A percentile compares a stretch with the other conserved stretches of the same genome.
Evolutionary conservation across 169 alveolate species (phyloP).

Genomic region (Cryptosporidium xiaoi): DNA sequence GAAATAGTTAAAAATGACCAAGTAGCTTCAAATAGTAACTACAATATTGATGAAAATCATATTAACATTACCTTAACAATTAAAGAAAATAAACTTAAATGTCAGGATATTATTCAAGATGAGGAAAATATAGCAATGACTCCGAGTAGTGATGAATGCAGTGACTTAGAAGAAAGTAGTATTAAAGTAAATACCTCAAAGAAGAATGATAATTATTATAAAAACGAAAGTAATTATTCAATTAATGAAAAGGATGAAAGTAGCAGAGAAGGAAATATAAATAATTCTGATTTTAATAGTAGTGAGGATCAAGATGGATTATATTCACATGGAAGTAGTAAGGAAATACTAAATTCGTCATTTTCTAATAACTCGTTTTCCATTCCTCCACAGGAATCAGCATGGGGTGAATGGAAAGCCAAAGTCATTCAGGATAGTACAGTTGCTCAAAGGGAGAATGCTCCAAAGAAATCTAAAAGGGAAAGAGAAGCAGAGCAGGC

Average conservation of each 20-base stretch:
- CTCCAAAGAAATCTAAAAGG: slow-evolving; percentile 85
- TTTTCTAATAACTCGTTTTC: slow-evolving; percentile 54
- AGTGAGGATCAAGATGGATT: slow-evolving; percentile 41
- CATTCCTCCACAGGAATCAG: slow-evolving; percentile 83
- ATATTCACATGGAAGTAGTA: background rate
- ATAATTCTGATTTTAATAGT: slow-evolving; percentile 23
- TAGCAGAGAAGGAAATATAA: background rate
- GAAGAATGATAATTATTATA: slow-evolving; percentile 16
- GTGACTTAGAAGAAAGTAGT: background rate
- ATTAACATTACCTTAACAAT: too few species aligned
- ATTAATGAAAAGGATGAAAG: background rate
- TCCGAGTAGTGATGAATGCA: slow-evolving; percentile 48
- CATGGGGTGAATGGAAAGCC: slow-evolving; percentile 94
- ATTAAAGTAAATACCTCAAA: background rate
- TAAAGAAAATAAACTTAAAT: too few species aligned
- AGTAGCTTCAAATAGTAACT: too few species aligned
- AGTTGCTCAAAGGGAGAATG: slow-evolving; percentile 89
- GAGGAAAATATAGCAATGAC: slow-evolving; percentile 62
- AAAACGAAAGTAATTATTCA: background rate
- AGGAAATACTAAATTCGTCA: slow-evolving; percentile 27
- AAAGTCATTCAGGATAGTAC: slow-evolving; percentile 91
- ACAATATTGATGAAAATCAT: too few species aligned
- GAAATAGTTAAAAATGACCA: background rate
- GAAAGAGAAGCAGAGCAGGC: slow-evolving; percentile 90
- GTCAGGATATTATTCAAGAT: background rate